phyloP scores from a whole-genome alignment of 2,329 filamentous ascomycete genomes.

The Macroventuria anomochaeta region DNA sequence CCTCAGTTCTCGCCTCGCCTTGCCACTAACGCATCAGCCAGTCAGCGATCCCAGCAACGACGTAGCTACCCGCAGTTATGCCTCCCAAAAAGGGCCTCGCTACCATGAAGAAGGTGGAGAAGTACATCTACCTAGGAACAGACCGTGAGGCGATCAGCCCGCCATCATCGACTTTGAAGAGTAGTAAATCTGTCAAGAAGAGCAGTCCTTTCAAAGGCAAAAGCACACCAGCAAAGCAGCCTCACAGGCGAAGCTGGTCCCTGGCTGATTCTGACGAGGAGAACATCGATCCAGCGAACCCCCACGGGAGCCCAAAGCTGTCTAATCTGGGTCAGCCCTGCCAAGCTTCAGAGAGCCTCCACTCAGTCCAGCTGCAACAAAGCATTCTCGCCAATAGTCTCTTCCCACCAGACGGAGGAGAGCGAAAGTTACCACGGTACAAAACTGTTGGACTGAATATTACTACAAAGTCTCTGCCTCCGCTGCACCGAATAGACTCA shows the following conservation, averaged over 20 bases:
- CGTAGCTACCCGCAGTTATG: slow-evolving; percentile 21
- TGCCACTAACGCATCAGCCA: slow-evolving; percentile 33
- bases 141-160: slow-evolving; percentile 15
- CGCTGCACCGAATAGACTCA: background rate
- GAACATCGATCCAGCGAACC: slow-evolving; percentile 16
- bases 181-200: background rate
- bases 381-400: slow-evolving; percentile 15
- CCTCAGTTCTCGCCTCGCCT: slow-evolving; percentile 35
- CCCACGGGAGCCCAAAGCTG: slow-evolving; percentile 27
- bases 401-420: slow-evolving; percentile 7
- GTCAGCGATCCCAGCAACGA: slow-evolving; percentile 24
- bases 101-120: slow-evolving; percentile 28
- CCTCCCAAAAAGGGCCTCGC: slow-evolving; percentile 36
- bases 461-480: background rate
- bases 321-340: slow-evolving; percentile 20
- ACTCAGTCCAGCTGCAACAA: slow-evolving; percentile 16
- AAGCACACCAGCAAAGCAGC: background rate
- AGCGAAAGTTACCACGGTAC: background rate
- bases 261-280: slow-evolving; percentile 13
- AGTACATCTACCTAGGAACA: slow-evolving; percentile 20
- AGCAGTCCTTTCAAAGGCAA: background rate
- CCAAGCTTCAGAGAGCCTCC: slow-evolving; percentile 23
- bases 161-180: background rate
- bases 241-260: background rate
- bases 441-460: background rate